Percentiles rank a stretch among this genome's conserved stretches.
Conservation (phyloP, 129 eudicot species). For the Lonicera japonica region DNA sequence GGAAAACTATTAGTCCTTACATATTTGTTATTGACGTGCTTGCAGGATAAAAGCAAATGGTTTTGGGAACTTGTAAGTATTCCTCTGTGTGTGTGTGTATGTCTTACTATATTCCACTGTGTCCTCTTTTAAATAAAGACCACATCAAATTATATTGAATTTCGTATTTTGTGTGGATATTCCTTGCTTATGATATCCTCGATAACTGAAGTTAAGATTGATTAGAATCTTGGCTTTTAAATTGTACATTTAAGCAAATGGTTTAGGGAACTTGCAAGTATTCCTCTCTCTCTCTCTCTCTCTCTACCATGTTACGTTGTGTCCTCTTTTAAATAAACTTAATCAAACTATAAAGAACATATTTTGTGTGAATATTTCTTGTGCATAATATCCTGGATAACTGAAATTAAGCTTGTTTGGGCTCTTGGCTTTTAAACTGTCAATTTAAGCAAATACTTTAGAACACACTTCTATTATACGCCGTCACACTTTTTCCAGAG, state of each 20-base stretch:
- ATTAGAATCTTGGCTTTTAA: no score
- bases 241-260: background rate
- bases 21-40: slow-evolving; percentile 7
- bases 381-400: background rate
- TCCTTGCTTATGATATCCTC: background rate
- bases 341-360: no score
- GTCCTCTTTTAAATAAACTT: background rate
- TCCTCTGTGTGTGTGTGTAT: background rate
- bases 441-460: no score
- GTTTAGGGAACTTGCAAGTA: no score
- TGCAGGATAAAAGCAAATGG: slow-evolving; percentile 51
- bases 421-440: background rate
- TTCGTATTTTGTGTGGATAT: background rate
- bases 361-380: background rate
- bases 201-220: no score
- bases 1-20: slow-evolving; percentile 1
- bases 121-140: background rate
- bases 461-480: background rate
- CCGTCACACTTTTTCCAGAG: background rate
- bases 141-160: background rate
- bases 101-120: no score
- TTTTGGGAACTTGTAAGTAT: slow-evolving; percentile 42
- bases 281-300: no score
- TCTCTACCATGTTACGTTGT: no score
- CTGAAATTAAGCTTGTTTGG: no score